A percentile compares a stretch with the other conserved stretches of the same genome.
phyloP scores from a whole-genome alignment of 306 rosid genomes.

The Castanea crenata region DNA sequence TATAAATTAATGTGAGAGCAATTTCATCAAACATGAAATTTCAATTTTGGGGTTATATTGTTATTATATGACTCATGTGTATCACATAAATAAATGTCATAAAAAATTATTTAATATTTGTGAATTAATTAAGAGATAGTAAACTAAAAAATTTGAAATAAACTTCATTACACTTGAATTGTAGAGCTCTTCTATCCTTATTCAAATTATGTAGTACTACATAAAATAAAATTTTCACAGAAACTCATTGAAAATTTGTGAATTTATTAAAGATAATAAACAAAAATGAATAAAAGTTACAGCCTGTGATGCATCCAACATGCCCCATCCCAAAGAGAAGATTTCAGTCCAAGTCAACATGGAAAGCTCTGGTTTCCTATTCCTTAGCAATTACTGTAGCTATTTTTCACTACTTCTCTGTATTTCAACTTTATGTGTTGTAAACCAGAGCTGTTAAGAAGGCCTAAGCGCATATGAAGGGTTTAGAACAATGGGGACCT shows the following conservation, averaged over 20 bases:
- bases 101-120: neutral
- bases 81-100: neutral
- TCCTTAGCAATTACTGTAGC: neutral
- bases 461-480: neutral
- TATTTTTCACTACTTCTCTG: neutral
- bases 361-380: neutral
- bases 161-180: neutral
- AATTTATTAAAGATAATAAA: neutral
- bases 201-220: neutral
- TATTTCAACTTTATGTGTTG: neutral
- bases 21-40: neutral
- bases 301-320: neutral
- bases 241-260: neutral
- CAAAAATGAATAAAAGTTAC: neutral
- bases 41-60: neutral
- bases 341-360: neutral
- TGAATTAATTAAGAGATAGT: neutral
- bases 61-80: constrained; percentile 8
- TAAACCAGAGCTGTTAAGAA: neutral
- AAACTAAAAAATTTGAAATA: neutral
- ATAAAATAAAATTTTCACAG: too few relatives aligned
- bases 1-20: neutral
- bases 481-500: neutral
- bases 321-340: neutral
- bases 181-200: neutral